Base-by-base conservation (phyloP, 2,329 filamentous ascomycete species). In the Emydomyces testavorans region DNA sequence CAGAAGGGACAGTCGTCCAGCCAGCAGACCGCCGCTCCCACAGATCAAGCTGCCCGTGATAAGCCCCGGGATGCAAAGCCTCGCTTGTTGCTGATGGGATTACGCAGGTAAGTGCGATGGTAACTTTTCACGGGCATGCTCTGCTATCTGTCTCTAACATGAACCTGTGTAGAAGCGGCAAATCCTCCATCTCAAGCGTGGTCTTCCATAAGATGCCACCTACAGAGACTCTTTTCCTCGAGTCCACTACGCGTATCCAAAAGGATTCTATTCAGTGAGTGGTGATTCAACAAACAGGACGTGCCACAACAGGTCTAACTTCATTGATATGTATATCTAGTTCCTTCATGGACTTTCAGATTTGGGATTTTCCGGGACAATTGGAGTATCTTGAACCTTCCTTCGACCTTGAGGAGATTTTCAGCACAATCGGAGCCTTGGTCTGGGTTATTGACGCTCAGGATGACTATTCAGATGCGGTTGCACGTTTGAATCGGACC, bases 391-490 rank as follows among this genome's bases (percentile, higher is more conserved):
- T 93, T 51, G 87, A 92, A 60, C 82, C 86, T 3, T 83, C 80
- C 40, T 94, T 94, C 60, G 89, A 96, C 63, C 83, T 92, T 53
- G 87, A 94, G 58, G 82, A 85, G 60, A 90, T 96, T 59, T 98
- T 98, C 65, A 85, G 87, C 56, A 88, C 90, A 60, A 86, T 94
- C 13, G 92, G 92, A 16, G 89, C 92, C 11, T 73, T 98, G 11
- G 94, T 98, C 53, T 98, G 92, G 90, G 90, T 98, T 51, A 94
- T 98, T 50, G 92, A 98, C 62, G 90, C 92, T 0, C 92, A 98
- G 66, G 92, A 98, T 62, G 92, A 98, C 65, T 98, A 96, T 62
- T 78, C 94, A 48, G 88, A 95, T 64, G 85, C 89, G 15, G 85
- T 98, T 40, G 79, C 80, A 46, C 82, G 86, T 6, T 78, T 98